Base-by-base conservation (phyloP, 495 filamentous ascomycete species). In the Neurospora sp. region DNA sequence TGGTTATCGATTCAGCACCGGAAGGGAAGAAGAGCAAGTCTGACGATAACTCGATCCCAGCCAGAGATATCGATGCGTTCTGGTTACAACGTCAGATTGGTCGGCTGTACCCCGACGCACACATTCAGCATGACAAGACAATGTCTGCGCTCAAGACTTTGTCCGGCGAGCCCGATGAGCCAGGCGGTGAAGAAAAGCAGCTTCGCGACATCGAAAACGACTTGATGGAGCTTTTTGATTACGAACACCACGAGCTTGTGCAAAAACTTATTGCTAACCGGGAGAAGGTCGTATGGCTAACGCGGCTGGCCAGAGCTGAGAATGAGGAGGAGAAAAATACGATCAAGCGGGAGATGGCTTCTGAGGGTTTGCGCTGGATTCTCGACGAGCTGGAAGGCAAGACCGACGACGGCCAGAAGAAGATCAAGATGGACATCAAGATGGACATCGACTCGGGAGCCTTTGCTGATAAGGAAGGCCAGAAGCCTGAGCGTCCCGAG, bases 151-250 rank as follows among this genome's bases (percentile, higher is more conserved):
- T 98, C 23, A 89, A 92, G 39, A 94, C 96, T 48, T 85, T 99
- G 23, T 89, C 89, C 39, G 93, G 90, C 5, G 85, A 89, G 38
- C 85, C 89, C 1, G 94, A 96, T 40, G 92, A 96, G 75, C 82
- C 84, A 16, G 84, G 81, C 20, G 92, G 90, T 12, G 90, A 94
- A 72, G 92, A 94, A 76, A 92, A 90, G 77, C 87, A 92, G 12
- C 83, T 97, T 27, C 90, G 94, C 75, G 95, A 99, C 75, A 93
- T 97, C 74, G 96, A 99, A 79, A 99, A 99, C 79, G 96, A 98
- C 71, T 84, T 99, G 70, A 98, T 98, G 91, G 96, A 98, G 77
- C 88, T 98, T 0, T 97, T 99, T 75, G 94, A 98, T 77, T 99
- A 96, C 77, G 96, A 98, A 78, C 91, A 97, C 78, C 93, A 96